Base-by-base conservation (phyloP, 2,329 filamentous ascomycete genomes). In the Fusarium pseudonygamai region DNA sequence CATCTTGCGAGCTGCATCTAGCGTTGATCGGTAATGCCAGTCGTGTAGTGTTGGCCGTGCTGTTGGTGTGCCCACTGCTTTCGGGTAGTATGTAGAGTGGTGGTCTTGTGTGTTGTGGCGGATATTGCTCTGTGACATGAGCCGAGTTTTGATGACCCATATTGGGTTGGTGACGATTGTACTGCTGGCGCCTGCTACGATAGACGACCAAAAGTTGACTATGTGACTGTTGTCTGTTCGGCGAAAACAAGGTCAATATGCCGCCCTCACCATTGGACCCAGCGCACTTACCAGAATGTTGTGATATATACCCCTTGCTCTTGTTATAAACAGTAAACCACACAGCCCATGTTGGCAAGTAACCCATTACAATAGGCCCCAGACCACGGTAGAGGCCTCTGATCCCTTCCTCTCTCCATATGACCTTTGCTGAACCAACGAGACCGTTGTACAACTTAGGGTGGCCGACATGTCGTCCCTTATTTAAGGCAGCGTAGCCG, bases 71-170 rank as follows among this genome's bases (percentile, higher is more conserved):
- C 85, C 88, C 61, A 83, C 79, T 18, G 86, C 83, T 74, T 86
- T 86, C 49, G 88, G 85, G 68, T 85, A 71, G 49, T 69, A 64
- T 53, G 71, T 37, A 77, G 74, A 68, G 83, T 85, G 85, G 79
- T 85, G 85, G 79, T 85, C 79, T 83, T 85, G 75, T 15, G 61
- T 58, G 45, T 59, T 61, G 36, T 73, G 81, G 79, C 71, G 83
- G 80, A 82, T 74, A 83, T 87, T 73, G 88, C 91, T 93, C 84
- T 98, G 96, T 42, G 96, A 97, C 96, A 98, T 98, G 77, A 99
- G 89, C 75, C 96, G 89, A 55, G 96, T 99, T 84, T 99, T 99
- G 85, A 99, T 97, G 42, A 99, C 96, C 96, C 96, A 99, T 69
- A 99, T 99, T 2, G 96, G 96, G 82, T 98, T 99, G 30, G 96